Conservation (phyloP, 1,139 yeast genomes). For the Yamadazyma mexicana region DNA sequence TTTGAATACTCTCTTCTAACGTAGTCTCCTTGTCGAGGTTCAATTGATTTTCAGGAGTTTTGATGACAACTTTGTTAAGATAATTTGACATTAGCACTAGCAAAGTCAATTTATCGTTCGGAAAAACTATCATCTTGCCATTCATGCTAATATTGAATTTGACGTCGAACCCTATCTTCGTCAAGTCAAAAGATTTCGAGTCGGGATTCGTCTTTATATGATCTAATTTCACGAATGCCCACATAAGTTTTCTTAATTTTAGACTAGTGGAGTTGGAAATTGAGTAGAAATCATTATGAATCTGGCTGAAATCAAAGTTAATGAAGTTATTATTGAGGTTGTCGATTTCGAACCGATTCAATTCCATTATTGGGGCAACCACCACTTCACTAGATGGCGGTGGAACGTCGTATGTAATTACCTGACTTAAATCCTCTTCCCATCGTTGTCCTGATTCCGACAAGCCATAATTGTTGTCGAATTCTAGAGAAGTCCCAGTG, state of each 20-base stretch:
- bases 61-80: constrained; percentile 23
- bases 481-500: too few relatives aligned
- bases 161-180: not conserved
- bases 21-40: constrained; percentile 43
- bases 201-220: constrained; percentile 21
- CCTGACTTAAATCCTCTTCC: constrained; percentile 19
- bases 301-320: constrained; percentile 25
- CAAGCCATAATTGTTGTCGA: not conserved
- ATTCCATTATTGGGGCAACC: constrained; percentile 11
- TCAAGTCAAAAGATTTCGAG: constrained; percentile 13
- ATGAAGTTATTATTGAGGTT: constrained; percentile 26
- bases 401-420: constrained; percentile 15
- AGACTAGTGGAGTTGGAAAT: constrained; percentile 23
- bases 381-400: constrained; percentile 2
- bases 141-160: constrained; percentile 3
- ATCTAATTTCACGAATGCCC: constrained; percentile 33
- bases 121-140: constrained; percentile 15
- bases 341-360: constrained; percentile 27
- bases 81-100: constrained; percentile 14
- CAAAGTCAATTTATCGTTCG: constrained; percentile 22
- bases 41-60: constrained; percentile 33
- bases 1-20: constrained; percentile 3
- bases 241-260: constrained; percentile 30
- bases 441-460: constrained; percentile 6
- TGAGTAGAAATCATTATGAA: constrained; percentile 6